Percentiles rank a stretch among this genome's conserved stretches.
Conservation (phyloP, 805 yeast species). For the Starmerella gropengiesseri region DNA sequence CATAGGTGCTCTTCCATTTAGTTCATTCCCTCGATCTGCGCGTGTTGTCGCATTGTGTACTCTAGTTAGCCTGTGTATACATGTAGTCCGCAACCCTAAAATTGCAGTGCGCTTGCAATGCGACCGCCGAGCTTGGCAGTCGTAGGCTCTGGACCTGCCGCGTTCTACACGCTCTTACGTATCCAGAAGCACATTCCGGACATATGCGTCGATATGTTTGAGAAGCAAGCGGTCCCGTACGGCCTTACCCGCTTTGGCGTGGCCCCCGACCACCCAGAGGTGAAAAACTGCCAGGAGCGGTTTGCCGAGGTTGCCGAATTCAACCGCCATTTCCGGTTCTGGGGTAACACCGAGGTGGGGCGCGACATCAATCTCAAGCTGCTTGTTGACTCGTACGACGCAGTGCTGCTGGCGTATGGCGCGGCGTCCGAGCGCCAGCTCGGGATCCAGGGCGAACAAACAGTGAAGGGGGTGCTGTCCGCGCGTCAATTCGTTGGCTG, state of each 20-base stretch:
- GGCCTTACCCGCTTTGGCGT: constrained; percentile 91
- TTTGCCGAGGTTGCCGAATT: constrained; percentile 40
- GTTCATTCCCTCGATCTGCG: background rate
- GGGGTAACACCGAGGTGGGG: constrained; percentile 68
- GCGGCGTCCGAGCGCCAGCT: constrained; percentile 44
- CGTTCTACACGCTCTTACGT: constrained; percentile 77
- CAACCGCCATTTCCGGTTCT: constrained; percentile 39
- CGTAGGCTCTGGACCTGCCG: constrained; percentile 95
- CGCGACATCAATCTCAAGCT: constrained; percentile 42
- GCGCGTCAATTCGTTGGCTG: constrained; percentile 87
- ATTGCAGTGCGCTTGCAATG: background rate
- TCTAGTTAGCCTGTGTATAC: background rate
- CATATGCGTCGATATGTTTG: constrained; percentile 59
- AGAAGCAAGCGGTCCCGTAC: constrained; percentile 75
- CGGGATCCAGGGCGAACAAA: constrained; percentile 47
- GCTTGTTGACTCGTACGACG: constrained; percentile 50
- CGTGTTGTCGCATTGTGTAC: too few species aligned
- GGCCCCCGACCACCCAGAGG: constrained; percentile 99
- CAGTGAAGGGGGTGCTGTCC: constrained; percentile 50
- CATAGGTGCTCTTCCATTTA: too few species aligned
- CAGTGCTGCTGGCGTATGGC: constrained; percentile 75
- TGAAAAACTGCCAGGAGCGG: constrained; percentile 59
- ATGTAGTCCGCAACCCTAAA: too few species aligned
- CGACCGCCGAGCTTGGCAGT: constrained; percentile 39
- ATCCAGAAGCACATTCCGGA: constrained; percentile 44